phyloP scores from a whole-genome alignment of 805 yeast genomes.

The Candida sanyiensis region DNA sequence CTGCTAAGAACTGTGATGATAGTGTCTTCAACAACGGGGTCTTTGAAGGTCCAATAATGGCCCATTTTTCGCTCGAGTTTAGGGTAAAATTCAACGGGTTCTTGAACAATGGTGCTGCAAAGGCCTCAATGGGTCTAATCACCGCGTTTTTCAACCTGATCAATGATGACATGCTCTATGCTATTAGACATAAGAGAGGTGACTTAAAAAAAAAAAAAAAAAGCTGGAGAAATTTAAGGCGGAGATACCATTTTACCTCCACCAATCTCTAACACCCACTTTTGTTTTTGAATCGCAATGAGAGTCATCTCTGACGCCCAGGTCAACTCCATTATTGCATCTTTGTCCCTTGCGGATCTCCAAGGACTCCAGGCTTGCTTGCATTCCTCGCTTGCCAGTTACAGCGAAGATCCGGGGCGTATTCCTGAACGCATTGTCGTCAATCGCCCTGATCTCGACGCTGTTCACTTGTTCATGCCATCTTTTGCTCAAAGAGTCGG shows the following conservation, averaged over 20 bases:
- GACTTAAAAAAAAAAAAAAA: not conserved
- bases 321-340: constrained; percentile 25
- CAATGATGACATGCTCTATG: constrained; percentile 12
- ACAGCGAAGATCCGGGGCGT: constrained; percentile 36
- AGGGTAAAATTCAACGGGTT: constrained; percentile 39
- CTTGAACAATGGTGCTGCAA: constrained; percentile 28
- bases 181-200: not conserved
- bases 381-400: constrained; percentile 34
- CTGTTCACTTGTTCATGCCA: constrained; percentile 61
- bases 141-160: constrained; percentile 19
- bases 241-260: too few relatives aligned
- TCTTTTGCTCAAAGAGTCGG: constrained; percentile 53
- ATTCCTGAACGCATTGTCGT: constrained; percentile 53
- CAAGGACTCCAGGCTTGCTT: constrained; percentile 33
- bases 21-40: constrained; percentile 47
- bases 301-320: constrained; percentile 30
- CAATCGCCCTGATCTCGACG: constrained; percentile 29
- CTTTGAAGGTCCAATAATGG: constrained; percentile 51
- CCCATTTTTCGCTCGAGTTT: constrained; percentile 40
- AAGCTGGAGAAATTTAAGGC: constrained; percentile 1
- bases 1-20: constrained; percentile 48
- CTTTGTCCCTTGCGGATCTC: constrained; percentile 26
- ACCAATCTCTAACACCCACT: too few relatives aligned
- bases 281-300: constrained; percentile 29
- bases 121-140: constrained; percentile 11